These are phyloP conservation scores for Funneliformis mosseae DNA, from an alignment of 192 early-diverging fungal species.

Conservation along the genomic window DNA sequence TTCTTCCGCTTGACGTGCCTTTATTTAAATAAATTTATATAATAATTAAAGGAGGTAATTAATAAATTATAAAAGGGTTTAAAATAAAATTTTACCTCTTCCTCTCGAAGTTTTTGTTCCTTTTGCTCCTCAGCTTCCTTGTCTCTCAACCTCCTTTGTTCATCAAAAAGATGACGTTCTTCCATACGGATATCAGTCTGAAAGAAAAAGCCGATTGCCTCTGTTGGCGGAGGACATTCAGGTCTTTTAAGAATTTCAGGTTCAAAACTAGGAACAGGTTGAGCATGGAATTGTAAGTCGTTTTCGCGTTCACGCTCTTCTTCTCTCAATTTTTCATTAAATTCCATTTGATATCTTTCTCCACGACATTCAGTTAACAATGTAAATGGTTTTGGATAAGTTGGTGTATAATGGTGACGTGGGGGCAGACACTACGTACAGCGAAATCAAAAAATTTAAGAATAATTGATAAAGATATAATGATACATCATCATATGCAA, in stretches of 20 bases:
- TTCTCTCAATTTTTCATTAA: conserved; percentile 3
- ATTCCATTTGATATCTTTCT: conserved; percentile 20
- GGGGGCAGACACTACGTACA: not conserved
- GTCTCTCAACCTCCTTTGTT: not conserved
- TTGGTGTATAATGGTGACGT: not conserved
- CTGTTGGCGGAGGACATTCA: conserved; percentile 12
- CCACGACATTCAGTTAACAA: conserved; percentile 16
- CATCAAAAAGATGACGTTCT: not conserved
- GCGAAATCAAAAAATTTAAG: not conserved
- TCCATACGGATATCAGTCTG: conserved; percentile 4
- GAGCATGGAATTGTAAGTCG: conserved; percentile 14
- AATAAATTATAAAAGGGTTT: not conserved
- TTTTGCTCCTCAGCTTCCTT: not conserved
- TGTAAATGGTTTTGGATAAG: conserved; percentile 25
- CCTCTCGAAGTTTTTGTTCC: not conserved
- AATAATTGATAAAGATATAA: not conserved
- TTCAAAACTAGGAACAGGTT: conserved; percentile 8
- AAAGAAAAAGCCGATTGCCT: conserved; percentile 15
- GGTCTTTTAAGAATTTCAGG: conserved; percentile 15
- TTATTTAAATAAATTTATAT: not conserved
- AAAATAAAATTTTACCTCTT: conserved; percentile 17
- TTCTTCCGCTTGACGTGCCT: conserved; percentile 8
- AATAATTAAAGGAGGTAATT: not conserved
- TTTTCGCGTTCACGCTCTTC: not conserved
- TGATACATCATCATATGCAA: not conserved